Evolutionary conservation across 192 early-diverging fungal species (phyloP).

Genomic region (Funneliformis geosporum): DNA sequence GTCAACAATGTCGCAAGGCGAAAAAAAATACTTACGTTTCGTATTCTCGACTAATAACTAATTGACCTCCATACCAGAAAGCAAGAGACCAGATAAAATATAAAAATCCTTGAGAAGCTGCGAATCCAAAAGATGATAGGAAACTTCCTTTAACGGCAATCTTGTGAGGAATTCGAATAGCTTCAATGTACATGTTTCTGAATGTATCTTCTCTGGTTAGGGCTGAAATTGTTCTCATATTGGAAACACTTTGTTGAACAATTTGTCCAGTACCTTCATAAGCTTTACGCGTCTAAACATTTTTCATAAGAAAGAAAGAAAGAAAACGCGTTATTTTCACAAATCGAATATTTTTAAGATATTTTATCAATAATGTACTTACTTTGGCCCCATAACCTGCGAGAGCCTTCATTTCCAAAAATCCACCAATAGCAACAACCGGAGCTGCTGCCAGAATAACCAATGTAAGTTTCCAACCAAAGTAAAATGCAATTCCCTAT

Average conservation of each 20-base stretch:
- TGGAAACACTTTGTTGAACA: conserved; percentile 79
- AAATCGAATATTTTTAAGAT: background rate
- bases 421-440: conserved; percentile 42
- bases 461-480: conserved; percentile 29
- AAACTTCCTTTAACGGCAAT: conserved; percentile 64
- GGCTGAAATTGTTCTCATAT: conserved; percentile 82
- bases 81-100: conserved; percentile 76
- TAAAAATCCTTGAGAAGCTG: conserved; percentile 64
- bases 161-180: conserved; percentile 67
- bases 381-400: conserved; percentile 37
- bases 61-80: conserved; percentile 72
- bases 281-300: conserved; percentile 61
- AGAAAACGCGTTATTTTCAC: background rate
- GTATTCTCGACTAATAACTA: conserved; percentile 55
- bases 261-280: conserved; percentile 79
- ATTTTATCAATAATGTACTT: background rate
- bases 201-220: conserved; percentile 74
- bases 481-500: conserved; percentile 26
- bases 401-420: conserved; percentile 47
- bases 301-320: conserved; percentile 51
- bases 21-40: conserved; percentile 25
- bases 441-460: conserved; percentile 27
- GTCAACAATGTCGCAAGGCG: background rate
- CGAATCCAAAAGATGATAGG: conserved; percentile 69
- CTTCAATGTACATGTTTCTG: conserved; percentile 57